These are phyloP conservation scores for Trichoderma atroviride DNA, from an alignment of 2,329 filamentous ascomycete genomes.

Conservation along the genomic window DNA sequence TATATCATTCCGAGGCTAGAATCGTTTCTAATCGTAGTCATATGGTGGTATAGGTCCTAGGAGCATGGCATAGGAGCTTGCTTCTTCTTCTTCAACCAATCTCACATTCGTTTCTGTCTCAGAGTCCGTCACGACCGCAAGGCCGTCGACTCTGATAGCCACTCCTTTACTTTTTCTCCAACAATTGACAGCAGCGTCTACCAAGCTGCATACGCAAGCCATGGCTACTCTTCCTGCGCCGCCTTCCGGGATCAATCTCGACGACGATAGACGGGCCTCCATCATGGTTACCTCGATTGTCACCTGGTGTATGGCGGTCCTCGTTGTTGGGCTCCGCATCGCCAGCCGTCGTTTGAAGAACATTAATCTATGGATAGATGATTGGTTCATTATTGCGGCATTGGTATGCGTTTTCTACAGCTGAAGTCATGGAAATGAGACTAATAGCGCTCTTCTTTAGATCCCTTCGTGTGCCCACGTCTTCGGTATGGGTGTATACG, in stretches of 20 bases:
- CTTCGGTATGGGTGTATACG: slow-evolving; percentile 28
- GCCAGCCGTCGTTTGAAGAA: slow-evolving; percentile 30
- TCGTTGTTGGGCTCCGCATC: slow-evolving; percentile 30
- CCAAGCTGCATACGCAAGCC: not conserved
- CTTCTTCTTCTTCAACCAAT: not conserved
- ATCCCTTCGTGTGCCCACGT: slow-evolving; percentile 28
- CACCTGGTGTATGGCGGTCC: slow-evolving; percentile 29
- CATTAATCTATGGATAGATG: slow-evolving; percentile 32
- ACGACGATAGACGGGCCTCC: slow-evolving; percentile 28
- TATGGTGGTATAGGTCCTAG: not conserved
- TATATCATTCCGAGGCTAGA: not conserved
- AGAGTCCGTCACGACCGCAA: not conserved
- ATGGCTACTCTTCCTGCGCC: slow-evolving; percentile 22
- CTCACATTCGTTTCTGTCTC: not conserved
- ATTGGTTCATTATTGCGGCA: slow-evolving; percentile 33
- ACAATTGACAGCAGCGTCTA: not conserved
- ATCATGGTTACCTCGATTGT: slow-evolving; percentile 29
- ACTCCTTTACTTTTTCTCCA: not conserved
- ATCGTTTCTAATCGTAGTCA: not conserved
- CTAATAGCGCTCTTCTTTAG: slow-evolving; percentile 8
- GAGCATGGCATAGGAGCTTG: not conserved
- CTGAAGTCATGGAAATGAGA: not conserved
- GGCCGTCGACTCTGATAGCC: not conserved
- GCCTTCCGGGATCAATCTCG: slow-evolving; percentile 32
- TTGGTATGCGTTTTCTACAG: slow-evolving; percentile 28